Percentiles rank a stretch among this genome's conserved stretches.
These are phyloP conservation scores for Gossypium turneri DNA, from an alignment of 345 rosid species.

Conservation along the genomic window DNA sequence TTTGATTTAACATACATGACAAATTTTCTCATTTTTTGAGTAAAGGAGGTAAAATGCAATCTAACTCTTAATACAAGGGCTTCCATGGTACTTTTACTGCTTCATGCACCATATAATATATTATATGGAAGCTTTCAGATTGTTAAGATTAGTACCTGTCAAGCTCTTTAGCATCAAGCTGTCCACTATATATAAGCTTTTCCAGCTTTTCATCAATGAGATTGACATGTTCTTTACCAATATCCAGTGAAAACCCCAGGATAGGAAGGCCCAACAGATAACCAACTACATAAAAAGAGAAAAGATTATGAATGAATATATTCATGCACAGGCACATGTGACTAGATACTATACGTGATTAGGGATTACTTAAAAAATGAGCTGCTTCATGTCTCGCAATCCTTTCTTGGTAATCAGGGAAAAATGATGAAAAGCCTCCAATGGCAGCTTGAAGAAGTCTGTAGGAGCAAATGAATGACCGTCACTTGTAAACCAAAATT, in stretches of 20 bases:
- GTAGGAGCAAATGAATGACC: conserved; percentile 5
- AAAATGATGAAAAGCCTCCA: conserved; percentile 64
- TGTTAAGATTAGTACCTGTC: conserved; percentile 51
- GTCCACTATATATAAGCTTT: conserved; percentile 82
- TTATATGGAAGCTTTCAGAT: not conserved
- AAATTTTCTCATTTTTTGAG: no score
- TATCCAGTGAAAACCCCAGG: conserved; percentile 79
- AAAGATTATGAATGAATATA: not conserved
- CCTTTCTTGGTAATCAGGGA: conserved; percentile 88
- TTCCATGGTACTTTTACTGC: no score
- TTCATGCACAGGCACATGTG: not conserved
- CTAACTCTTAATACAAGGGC: no score
- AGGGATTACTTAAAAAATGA: conserved; percentile 68
- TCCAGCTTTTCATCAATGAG: conserved; percentile 77
- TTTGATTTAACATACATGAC: no score
- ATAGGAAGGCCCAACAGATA: conserved; percentile 89
- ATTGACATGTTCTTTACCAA: conserved; percentile 91
- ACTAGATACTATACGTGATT: not conserved
- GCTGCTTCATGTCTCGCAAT: conserved; percentile 87
- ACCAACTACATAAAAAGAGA: conserved; percentile 44
- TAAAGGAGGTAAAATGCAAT: no score
- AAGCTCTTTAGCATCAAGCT: conserved; percentile 77
- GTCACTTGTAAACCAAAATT: not conserved
- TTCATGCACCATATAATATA: no score
- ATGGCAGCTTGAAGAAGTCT: conserved; percentile 94